A percentile compares a stretch with the other conserved stretches of the same genome.
phyloP scores from a whole-genome alignment of 345 rosid species.

The Lagerstroemia speciosa region DNA sequence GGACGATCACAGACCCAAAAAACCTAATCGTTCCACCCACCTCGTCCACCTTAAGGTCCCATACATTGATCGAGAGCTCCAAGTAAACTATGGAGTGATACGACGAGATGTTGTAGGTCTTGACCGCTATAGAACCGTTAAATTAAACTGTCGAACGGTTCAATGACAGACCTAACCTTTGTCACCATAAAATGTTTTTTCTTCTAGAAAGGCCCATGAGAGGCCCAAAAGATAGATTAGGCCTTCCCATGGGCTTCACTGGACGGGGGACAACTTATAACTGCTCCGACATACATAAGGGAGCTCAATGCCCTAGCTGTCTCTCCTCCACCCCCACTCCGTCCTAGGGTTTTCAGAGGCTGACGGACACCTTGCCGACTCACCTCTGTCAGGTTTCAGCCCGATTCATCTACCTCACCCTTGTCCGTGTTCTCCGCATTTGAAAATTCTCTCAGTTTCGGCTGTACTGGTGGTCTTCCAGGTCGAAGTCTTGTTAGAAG shows the following conservation, averaged over 20 bases:
- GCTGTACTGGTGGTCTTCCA: background rate
- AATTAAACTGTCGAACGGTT: too few relatives aligned
- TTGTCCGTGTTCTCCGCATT: too few relatives aligned
- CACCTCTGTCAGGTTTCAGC: constrained; percentile 2
- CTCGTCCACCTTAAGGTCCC: constrained; percentile 13
- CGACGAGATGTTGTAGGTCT: constrained; percentile 8
- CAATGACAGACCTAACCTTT: too few relatives aligned
- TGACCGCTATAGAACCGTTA: constrained; percentile 15
- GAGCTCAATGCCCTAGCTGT: constrained; percentile 7
- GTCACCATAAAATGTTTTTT: too few relatives aligned
- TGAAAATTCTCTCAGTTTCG: too few relatives aligned
- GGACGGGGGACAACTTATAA: background rate
- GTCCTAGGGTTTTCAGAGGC: background rate
- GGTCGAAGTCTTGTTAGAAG: background rate
- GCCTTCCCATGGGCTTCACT: background rate
- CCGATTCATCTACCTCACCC: background rate
- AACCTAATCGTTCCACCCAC: constrained; percentile 7
- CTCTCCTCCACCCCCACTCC: background rate
- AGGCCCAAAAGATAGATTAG: background rate
- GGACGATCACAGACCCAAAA: constrained; percentile 14
- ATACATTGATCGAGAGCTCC: constrained; percentile 4
- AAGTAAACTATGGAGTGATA: constrained; percentile 9
- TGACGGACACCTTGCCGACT: background rate
- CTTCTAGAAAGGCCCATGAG: background rate
- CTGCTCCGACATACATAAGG: constrained; percentile 2